phyloP scores from a whole-genome alignment of 768 basidiomycete genomes.

The Paxillus ammoniavirescens region DNA sequence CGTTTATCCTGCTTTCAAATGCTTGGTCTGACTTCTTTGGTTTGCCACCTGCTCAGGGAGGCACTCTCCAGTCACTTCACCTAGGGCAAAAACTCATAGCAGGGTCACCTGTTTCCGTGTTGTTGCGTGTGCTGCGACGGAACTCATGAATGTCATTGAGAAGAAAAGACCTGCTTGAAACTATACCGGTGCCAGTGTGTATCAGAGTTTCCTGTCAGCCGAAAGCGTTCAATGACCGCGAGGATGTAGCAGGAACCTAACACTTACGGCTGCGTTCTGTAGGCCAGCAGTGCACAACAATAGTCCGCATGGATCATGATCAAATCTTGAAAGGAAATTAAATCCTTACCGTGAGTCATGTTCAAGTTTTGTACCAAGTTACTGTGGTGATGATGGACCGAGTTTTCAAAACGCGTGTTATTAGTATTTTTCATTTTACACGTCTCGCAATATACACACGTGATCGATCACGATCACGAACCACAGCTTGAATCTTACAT shows the following conservation, averaged over 20 bases:
- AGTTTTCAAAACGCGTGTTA: too few relatives aligned
- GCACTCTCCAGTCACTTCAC: background rate
- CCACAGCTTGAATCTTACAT: too few relatives aligned
- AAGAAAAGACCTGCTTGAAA: background rate
- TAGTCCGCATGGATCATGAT: constrained; percentile 1
- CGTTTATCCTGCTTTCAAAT: constrained; percentile 19
- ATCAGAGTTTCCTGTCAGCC: constrained; percentile 10
- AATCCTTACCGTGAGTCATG: constrained; percentile 21
- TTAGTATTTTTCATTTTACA: too few relatives aligned
- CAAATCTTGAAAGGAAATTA: background rate
- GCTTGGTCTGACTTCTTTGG: constrained; percentile 14
- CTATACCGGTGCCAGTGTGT: constrained; percentile 17
- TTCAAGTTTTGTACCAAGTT: background rate
- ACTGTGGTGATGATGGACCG: too few relatives aligned
- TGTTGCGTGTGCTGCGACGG: background rate
- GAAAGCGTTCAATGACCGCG: background rate
- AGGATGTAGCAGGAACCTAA: background rate
- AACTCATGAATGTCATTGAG: background rate
- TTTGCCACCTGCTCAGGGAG: background rate
- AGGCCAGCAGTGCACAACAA: background rate
- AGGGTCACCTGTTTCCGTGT: constrained; percentile 12
- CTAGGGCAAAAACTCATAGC: background rate
- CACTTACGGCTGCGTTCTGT: constrained; percentile 18
- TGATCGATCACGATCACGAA: background rate
- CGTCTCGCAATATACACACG: too few relatives aligned